Conservation (phyloP, 495 filamentous ascomycete genomes). For the Hypoxylon fuscum region DNA sequence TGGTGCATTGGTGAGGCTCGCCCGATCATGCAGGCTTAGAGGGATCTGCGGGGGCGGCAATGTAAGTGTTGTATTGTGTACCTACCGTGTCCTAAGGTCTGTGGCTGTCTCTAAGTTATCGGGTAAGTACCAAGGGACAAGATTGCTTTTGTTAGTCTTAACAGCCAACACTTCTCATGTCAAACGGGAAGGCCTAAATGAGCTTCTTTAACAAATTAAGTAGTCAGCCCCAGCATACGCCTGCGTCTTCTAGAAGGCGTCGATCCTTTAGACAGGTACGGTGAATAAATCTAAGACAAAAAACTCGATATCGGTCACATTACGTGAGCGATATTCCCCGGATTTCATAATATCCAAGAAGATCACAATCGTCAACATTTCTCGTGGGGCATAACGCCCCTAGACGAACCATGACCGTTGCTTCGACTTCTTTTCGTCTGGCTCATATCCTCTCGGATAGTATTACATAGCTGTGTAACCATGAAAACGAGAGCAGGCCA, state of each 20-base stretch:
- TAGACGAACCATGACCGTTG: not conserved
- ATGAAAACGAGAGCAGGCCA: conserved; percentile 3
- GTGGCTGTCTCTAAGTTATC: not conserved
- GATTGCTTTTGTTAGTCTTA: not conserved
- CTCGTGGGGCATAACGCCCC: not conserved
- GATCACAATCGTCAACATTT: too few relatives aligned
- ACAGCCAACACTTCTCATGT: not conserved
- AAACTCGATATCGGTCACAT: too few relatives aligned
- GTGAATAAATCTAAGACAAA: too few relatives aligned
- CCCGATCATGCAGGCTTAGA: conserved; percentile 11
- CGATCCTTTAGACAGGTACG: not conserved
- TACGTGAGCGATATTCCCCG: too few relatives aligned
- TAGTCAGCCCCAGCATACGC: not conserved
- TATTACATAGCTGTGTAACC: conserved; percentile 19
- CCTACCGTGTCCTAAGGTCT: not conserved
- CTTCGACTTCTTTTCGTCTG: not conserved
- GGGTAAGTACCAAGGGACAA: not conserved
- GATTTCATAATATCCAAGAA: not conserved
- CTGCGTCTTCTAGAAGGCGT: too few relatives aligned
- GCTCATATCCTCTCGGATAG: not conserved
- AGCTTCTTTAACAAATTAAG: not conserved
- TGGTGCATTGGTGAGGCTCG: conserved; percentile 17
- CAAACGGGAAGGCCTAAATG: conserved; percentile 2
- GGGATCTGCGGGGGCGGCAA: conserved; percentile 7
- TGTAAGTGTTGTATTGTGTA: not conserved